Evolutionary conservation across 768 basidiomycete genomes (phyloP).

Genomic region (Gelatoporia subvermispora): DNA sequence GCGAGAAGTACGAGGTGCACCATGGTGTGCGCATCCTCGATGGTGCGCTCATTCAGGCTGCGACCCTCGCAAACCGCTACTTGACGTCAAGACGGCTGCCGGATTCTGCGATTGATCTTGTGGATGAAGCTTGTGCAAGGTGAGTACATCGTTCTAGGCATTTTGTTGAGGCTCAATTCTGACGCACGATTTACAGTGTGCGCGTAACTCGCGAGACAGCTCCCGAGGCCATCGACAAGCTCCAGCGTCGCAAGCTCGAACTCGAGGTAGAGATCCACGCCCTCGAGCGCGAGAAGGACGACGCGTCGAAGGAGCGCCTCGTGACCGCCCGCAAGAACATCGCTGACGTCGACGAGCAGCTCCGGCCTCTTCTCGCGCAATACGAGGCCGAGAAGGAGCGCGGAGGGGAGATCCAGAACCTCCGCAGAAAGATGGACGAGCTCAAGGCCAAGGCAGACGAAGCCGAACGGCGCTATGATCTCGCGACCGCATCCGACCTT

Average conservation of each 20-base stretch:
- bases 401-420: conserved; percentile 72
- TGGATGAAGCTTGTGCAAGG: conserved; percentile 91
- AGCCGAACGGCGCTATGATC: conserved; percentile 81
- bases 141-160: conserved; percentile 26
- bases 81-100: conserved; percentile 76
- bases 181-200: conserved; percentile 41
- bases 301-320: conserved; percentile 81
- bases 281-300: conserved; percentile 86
- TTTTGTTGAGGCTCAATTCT: background rate
- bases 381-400: conserved; percentile 85
- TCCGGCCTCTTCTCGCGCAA: conserved; percentile 75
- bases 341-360: conserved; percentile 79
- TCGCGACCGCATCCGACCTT: conserved; percentile 79
- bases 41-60: conserved; percentile 82
- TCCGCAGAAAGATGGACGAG: conserved; percentile 83
- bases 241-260: conserved; percentile 85
- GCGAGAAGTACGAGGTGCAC: conserved; percentile 86
- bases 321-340: conserved; percentile 69
- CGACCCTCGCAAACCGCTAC: conserved; percentile 90
- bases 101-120: conserved; percentile 85
- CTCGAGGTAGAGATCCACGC: conserved; percentile 95
- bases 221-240: conserved; percentile 88
- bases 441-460: conserved; percentile 89
- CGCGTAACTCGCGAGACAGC: conserved; percentile 92
- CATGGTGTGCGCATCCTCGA: conserved; percentile 90